These are phyloP conservation scores for Acanthamoeba castellanii DNA, from an alignment of 208 protist genomes.

Conservation along the genomic window DNA sequence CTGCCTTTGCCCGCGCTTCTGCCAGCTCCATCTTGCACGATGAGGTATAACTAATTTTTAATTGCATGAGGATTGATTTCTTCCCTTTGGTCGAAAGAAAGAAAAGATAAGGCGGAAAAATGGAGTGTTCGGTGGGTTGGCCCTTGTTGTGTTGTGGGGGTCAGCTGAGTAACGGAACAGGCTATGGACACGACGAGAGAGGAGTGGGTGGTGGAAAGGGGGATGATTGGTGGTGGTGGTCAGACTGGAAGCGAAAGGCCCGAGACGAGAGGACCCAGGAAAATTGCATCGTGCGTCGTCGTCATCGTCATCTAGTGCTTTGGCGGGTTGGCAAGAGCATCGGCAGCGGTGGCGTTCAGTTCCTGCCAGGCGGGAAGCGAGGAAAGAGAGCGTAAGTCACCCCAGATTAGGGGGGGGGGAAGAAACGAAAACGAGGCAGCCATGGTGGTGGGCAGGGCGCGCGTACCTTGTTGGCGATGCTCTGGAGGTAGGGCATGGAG, in stretches of 20 bases:
- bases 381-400: background rate
- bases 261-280: background rate
- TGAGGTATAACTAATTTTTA: background rate
- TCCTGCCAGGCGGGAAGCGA: background rate
- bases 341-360: constrained; percentile 22
- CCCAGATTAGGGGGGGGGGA: background rate
- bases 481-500: constrained; percentile 38
- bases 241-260: background rate
- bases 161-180: too few relatives aligned
- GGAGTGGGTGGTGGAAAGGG: background rate
- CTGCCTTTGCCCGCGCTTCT: background rate
- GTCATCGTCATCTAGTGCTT: background rate
- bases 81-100: too few relatives aligned
- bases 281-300: background rate
- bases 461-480: constrained; percentile 36
- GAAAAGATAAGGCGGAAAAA: background rate
- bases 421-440: too few relatives aligned
- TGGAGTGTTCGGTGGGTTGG: too few relatives aligned
- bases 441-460: background rate
- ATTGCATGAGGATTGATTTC: background rate
- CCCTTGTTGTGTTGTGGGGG: too few relatives aligned
- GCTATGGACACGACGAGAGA: background rate
- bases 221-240: background rate
- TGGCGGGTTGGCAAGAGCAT: background rate
- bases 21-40: background rate